A percentile compares a stretch with the other conserved stretches of the same genome.
phyloP scores from a whole-genome alignment of 2,329 filamentous ascomycete species.

The Anthostomella pinea region DNA sequence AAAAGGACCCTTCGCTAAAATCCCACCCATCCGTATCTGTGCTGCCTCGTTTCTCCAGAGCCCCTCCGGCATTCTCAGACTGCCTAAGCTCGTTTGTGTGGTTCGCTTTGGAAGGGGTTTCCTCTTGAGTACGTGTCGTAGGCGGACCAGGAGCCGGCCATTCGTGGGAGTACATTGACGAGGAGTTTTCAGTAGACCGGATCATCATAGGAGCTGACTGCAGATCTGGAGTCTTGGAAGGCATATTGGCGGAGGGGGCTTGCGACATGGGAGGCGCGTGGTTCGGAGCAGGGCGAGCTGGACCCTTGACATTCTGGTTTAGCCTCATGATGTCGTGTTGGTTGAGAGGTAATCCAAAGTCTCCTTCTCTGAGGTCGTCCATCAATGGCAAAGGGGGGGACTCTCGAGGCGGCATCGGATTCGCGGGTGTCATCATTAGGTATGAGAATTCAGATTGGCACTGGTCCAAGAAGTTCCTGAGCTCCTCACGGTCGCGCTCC shows the following conservation, averaged over 20 bases:
- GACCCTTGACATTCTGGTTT: constrained; percentile 55
- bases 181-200: constrained; percentile 49
- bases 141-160: constrained; percentile 26
- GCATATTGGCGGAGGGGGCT: constrained; percentile 31
- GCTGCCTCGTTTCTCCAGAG: constrained; percentile 45
- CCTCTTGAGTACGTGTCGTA: constrained; percentile 25
- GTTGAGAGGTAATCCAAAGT: constrained; percentile 44
- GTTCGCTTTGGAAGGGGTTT: constrained; percentile 29
- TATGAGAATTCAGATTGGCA: constrained; percentile 66
- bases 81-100: constrained; percentile 40
- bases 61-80: constrained; percentile 40
- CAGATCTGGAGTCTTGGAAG: constrained; percentile 36
- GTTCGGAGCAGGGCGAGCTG: constrained; percentile 50
- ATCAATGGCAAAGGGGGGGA: constrained; percentile 56
- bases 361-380: constrained; percentile 57
- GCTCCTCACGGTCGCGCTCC: constrained; percentile 46
- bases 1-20: constrained; percentile 75
- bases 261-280: constrained; percentile 54
- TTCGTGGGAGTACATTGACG: constrained; percentile 38
- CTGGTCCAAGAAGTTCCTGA: constrained; percentile 62
- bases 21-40: constrained; percentile 80
- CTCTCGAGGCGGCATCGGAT: constrained; percentile 63
- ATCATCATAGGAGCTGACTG: constrained; percentile 51
- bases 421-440: constrained; percentile 65
- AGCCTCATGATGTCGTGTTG: constrained; percentile 40